These are phyloP conservation scores for Globisporangium polare DNA, from an alignment of 352 stramenopile species.

Conservation along the genomic window DNA sequence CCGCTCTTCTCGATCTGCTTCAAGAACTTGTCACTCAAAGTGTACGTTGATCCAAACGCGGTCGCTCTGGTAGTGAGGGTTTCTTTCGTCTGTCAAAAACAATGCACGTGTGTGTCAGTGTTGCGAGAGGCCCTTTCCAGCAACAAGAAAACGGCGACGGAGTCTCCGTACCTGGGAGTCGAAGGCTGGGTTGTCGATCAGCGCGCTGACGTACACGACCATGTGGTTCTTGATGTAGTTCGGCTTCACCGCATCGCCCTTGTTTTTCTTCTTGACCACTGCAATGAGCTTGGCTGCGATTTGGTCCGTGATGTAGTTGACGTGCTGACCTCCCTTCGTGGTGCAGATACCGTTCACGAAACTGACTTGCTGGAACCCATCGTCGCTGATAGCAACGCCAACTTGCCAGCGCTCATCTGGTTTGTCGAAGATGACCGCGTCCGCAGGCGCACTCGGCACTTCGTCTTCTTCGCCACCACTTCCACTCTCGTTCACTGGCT, in stretches of 20 bases:
- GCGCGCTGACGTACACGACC: constrained; percentile 93
- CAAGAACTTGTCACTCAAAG: constrained; percentile 84
- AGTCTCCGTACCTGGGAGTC: constrained; percentile 86
- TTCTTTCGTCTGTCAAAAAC: constrained; percentile 90
- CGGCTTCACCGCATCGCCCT: constrained; percentile 90
- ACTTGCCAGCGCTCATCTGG: constrained; percentile 95
- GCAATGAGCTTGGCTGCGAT: constrained; percentile 86
- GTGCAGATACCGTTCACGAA: constrained; percentile 99
- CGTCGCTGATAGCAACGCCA: constrained; percentile 89
- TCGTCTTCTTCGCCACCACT: constrained; percentile 14
- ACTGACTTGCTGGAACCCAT: constrained; percentile 94
- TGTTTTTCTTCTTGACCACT: constrained; percentile 94
- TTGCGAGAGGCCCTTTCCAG: not conserved
- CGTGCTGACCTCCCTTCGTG: constrained; percentile 94
- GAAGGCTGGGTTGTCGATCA: constrained; percentile 98
- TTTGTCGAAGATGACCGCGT: constrained; percentile 89
- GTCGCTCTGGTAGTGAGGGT: constrained; percentile 89
- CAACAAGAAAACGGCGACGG: not conserved
- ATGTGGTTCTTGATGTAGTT: constrained; percentile 96
- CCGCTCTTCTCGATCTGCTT: constrained; percentile 88
- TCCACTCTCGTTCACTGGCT: constrained; percentile 5
- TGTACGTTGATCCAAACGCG: constrained; percentile 85
- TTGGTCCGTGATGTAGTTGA: constrained; percentile 92
- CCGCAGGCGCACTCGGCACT: constrained; percentile 1
- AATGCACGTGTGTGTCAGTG: not conserved